These are phyloP conservation scores for Anacardium occidentale DNA, from an alignment of 345 rosid species.

Conservation along the genomic window DNA sequence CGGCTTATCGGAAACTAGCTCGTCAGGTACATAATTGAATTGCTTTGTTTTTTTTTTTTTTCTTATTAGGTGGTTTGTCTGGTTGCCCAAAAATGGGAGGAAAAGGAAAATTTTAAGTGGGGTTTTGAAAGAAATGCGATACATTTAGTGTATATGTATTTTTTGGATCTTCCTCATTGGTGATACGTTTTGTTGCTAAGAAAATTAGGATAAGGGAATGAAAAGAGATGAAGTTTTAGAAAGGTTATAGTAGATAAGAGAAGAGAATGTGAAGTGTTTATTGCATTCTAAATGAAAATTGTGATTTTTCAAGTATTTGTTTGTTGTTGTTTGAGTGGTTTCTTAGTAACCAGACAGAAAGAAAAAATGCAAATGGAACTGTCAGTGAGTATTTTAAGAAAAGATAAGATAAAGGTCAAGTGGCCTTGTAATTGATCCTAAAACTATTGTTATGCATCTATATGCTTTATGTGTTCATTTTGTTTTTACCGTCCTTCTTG, in stretches of 20 bases:
- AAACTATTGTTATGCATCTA: slow-evolving; percentile 6
- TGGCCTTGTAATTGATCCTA: neutral
- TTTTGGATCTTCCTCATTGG: too few species aligned
- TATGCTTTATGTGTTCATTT: neutral
- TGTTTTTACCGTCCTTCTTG: neutral
- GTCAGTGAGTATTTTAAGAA: neutral
- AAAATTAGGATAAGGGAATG: too few species aligned
- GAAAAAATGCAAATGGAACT: neutral
- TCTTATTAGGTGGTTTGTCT: neutral
- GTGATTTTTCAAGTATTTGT: too few species aligned
- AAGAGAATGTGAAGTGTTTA: too few species aligned
- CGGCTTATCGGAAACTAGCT: slow-evolving; percentile 85
- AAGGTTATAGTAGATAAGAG: too few species aligned
- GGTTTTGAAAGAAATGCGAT: too few species aligned
- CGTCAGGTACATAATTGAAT: slow-evolving; percentile 58
- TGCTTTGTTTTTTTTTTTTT: slow-evolving; percentile 1
- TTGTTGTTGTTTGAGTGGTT: too few species aligned
- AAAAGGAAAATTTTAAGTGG: too few species aligned
- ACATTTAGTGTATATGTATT: too few species aligned
- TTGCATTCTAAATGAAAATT: too few species aligned
- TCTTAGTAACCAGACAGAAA: neutral
- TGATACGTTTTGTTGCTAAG: too few species aligned
- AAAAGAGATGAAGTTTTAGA: too few species aligned
- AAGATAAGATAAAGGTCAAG: slow-evolving; percentile 14
- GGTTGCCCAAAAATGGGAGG: slow-evolving; percentile 4